phyloP scores from a whole-genome alignment of 1,284 basidiomycete genomes.

The Cutaneotrichosporon arboriforme region DNA sequence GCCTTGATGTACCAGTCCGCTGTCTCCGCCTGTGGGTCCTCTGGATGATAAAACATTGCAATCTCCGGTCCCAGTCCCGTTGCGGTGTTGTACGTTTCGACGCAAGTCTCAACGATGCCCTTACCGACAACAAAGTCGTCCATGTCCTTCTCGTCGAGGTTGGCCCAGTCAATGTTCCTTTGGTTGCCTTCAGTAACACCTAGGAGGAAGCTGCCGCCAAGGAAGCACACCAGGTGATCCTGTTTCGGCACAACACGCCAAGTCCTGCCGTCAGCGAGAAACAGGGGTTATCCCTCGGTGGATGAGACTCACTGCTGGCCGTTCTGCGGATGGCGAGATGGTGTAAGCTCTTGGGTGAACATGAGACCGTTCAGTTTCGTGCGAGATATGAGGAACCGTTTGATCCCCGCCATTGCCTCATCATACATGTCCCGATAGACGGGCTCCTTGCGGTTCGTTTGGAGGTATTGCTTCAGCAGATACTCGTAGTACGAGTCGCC shows the following conservation, averaged over 20 bases:
- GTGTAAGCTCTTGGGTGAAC: conserved; percentile 73
- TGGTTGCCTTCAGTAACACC: conserved; percentile 71
- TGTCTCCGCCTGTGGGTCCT: conserved; percentile 47
- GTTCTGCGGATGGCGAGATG: conserved; percentile 31
- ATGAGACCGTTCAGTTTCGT: conserved; percentile 59
- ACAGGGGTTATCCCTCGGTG: background rate
- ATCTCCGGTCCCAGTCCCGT: conserved; percentile 84
- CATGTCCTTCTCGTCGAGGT: conserved; percentile 54
- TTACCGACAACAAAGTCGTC: conserved; percentile 78
- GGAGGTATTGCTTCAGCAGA: conserved; percentile 64
- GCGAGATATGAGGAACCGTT: conserved; percentile 64
- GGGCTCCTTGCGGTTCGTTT: conserved; percentile 63
- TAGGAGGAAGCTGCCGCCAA: conserved; percentile 84
- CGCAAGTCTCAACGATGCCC: conserved; percentile 78
- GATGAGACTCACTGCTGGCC: conserved; percentile 33
- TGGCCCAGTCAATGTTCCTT: conserved; percentile 36
- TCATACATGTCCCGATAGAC: conserved; percentile 87
- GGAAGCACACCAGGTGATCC: conserved; percentile 93
- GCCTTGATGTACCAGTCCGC: conserved; percentile 82
- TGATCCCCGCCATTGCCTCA: conserved; percentile 73
- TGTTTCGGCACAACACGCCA: conserved; percentile 79
- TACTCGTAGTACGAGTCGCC: conserved; percentile 97
- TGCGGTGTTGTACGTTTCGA: conserved; percentile 76
- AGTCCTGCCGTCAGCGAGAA: conserved; percentile 47
- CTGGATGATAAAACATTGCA: conserved; percentile 61